Percentiles rank a stretch among this genome's conserved stretches.
These are phyloP conservation scores for Piper longum DNA, from an alignment of 164 flowering plant genomes.

Conservation along the genomic window DNA sequence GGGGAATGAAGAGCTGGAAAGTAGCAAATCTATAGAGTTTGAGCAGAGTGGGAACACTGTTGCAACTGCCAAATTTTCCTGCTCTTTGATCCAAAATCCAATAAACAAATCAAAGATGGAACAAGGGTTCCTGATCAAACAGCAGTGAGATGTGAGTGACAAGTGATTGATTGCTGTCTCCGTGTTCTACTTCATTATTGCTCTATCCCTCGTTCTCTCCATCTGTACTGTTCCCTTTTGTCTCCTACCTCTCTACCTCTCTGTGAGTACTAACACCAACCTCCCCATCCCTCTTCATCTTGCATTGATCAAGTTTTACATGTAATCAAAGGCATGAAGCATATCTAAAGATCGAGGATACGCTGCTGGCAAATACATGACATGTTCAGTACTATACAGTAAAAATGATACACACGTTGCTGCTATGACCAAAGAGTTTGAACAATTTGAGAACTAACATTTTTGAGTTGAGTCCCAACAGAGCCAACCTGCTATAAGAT, in stretches of 20 bases:
- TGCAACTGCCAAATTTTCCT: background rate
- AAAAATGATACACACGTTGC: background rate
- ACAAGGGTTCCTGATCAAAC: constrained; percentile 3
- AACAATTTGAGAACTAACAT: background rate
- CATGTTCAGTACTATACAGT: background rate
- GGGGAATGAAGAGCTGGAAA: background rate
- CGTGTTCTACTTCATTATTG: constrained; percentile 2
- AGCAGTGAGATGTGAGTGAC: constrained; percentile 2
- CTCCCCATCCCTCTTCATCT: background rate
- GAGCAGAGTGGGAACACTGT: background rate
- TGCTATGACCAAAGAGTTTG: too few species aligned
- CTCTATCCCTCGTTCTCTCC: background rate
- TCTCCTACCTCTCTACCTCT: constrained; percentile 1
- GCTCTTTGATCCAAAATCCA: background rate
- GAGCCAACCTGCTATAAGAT: background rate
- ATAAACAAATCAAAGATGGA: background rate
- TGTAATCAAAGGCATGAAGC: background rate
- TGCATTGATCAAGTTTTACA: too few species aligned
- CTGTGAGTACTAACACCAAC: background rate
- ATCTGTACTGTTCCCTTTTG: background rate
- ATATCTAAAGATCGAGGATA: background rate
- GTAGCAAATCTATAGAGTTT: background rate
- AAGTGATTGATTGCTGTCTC: constrained; percentile 13
- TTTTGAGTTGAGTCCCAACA: background rate
- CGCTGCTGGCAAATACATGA: background rate